A percentile compares a stretch with the other conserved stretches of the same genome.
Evolutionary conservation across 2,329 filamentous ascomycete genomes (phyloP).

Genomic region (Hymenoscyphus occultus): DNA sequence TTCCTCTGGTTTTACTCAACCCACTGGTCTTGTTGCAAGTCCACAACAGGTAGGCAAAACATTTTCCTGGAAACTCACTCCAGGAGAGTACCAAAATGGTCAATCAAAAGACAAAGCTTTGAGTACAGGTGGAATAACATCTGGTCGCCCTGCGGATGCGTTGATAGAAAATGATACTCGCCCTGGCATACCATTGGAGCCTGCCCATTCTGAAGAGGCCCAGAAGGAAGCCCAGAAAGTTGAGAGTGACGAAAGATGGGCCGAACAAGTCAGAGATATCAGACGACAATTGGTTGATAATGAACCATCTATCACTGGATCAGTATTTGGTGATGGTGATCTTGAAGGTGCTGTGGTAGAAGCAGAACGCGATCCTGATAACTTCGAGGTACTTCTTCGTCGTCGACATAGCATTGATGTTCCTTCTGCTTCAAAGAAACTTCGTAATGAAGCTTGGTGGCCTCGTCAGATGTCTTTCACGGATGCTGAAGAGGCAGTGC

Average conservation of each 20-base stretch:
- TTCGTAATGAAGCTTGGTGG: constrained; percentile 59
- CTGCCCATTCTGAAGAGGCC: constrained; percentile 15
- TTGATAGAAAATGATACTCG: constrained; percentile 12
- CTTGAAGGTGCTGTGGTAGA: constrained; percentile 52
- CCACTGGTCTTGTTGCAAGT: constrained; percentile 21
- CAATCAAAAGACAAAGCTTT: constrained; percentile 26
- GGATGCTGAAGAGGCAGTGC: constrained; percentile 69
- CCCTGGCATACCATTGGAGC: constrained; percentile 13
- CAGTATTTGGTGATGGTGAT: constrained; percentile 57
- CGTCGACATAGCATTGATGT: constrained; percentile 59
- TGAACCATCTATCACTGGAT: constrained; percentile 56
- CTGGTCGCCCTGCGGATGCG: constrained; percentile 13
- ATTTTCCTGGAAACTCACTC: constrained; percentile 64
- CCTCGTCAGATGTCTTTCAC: constrained; percentile 73
- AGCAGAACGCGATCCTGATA: constrained; percentile 46
- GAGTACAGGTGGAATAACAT: constrained; percentile 9
- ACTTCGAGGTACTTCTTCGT: constrained; percentile 50
- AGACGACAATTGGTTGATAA: constrained; percentile 43
- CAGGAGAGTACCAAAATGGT: constrained; percentile 52
- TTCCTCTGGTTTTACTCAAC: constrained; percentile 20
- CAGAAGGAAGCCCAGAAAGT: constrained; percentile 15
- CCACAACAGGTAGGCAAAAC: constrained; percentile 44
- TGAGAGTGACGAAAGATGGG: constrained; percentile 32
- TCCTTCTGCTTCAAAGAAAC: constrained; percentile 33
- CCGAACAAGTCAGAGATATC: constrained; percentile 41